Base-by-base conservation (phyloP, 2,329 filamentous ascomycete species). In the Exserohilum rostratum region DNA sequence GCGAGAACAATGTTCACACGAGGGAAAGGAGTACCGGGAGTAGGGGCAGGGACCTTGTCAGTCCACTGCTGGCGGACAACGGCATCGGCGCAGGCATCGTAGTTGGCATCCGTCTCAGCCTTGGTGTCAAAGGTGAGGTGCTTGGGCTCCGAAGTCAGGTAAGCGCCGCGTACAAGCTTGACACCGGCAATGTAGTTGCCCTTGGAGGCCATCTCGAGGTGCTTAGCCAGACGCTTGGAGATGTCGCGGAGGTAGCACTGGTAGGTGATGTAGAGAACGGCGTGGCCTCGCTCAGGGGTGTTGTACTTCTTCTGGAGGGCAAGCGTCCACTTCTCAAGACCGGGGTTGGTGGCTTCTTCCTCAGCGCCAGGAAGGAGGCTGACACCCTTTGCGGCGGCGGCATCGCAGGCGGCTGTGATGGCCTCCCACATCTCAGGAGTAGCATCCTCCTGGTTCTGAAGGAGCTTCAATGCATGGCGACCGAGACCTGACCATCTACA, bases 341-440 rank as follows among this genome's bases (percentile, higher is more conserved):
- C 91, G 5, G 83, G 79, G 76, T 96, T 90, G 27, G 95, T 83
- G 50, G 85, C 83, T 52, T 88, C 87, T 74, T 96, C 91, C 76
- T 97, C 93, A 1, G 91, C 93, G 60, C 96, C 91, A 58, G 96
- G 91, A 2, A 96, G 84, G 1, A 97, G 82, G 3, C 85, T 83
- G 2, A 96, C 85, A 20, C 87, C 85, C 46, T 87, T 86, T 33
- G 84, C 78, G 2, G 85, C 82, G 0, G 91, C 91, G 13, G 89
- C 83, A 42, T 87, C 79, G 76, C 91, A 96, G 60, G 96, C 87
- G 44, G 85, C 80, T 62, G 90, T 84, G 58, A 96, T 90, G 12
- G 90, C 88, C 12, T 83, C 76, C 47, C 83, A 81, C 66, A 96
- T 86, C 6, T 83, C 82, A 4, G 83, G 79, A 1, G 85, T 85